Base-by-base conservation (phyloP, 257 asterid species). In the Nicotiana sylvestris region DNA sequence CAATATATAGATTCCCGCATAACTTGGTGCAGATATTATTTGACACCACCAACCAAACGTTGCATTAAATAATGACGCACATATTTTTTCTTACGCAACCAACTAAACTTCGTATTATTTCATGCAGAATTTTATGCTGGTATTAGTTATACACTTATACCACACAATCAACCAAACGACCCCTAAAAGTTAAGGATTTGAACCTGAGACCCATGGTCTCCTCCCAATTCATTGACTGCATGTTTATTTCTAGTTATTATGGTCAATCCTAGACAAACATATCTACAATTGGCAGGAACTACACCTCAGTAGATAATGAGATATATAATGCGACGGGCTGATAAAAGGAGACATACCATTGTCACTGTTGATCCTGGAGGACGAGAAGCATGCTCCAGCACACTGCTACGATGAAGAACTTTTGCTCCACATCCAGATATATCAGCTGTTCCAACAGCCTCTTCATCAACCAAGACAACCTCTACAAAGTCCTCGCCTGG, bases 401-500 rank as follows among this genome's bases (percentile, higher is more conserved):
- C 87, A 35, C 81, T 76, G 76, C 83, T 81, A 15, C 87, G 85
- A 77, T 39, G 85, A 66, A 93, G 82, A 82, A 93, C 77, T 89
- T 95, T 95, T 27, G 98, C 98, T 86, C 99, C 99, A 64, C 90
- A 82, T 53, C 97, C 98, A 78, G 91, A 89, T 64, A 86, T 83
- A 81, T 90, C 92, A 39, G 84, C 87, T 84, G 92, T 69, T 61
- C 95, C 99, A 4, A 95, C 98, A 35, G 98, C 95, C 86, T 95
- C 97, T 86, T 95, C 97, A 83, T 95, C 98, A 80, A 95, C 99
- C 93, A 93, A 83, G 77, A 95, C 97, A 62, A 86, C 84, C 81
- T 90, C 94, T 39, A 84, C 82, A 57, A 80, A 57, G 61, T 84
- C 88, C 74, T 86, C 83, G 13, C 88, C 96, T 25, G 91, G 89